Base-by-base conservation (phyloP, 306 rosid genomes). In the Prunus davidiana region DNA sequence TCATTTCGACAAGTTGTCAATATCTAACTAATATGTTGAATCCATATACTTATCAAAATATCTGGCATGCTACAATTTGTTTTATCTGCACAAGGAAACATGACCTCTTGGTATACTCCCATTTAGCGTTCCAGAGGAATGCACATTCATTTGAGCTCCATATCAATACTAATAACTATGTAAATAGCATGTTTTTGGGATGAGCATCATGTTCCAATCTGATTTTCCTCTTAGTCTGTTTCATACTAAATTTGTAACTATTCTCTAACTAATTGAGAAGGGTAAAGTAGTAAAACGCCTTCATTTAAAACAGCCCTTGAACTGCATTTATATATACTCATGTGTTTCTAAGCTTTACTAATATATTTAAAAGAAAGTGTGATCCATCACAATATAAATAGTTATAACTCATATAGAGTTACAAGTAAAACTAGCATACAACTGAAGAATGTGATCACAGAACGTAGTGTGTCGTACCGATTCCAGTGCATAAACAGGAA, bases 401-500 rank as follows among this genome's bases (percentile, higher is more conserved):
- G 5, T 4, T 41, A 38, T 38, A 28, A 28, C 27, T 43, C 25
- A 38, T 25, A 14, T 43, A 3, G 15, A 65, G 13, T 45, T 28
- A 52, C 41, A 0, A 11, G 27, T 38, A 34, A 79, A 62, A 28
- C 12, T 20, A 72, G 50, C 41, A 50, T 41, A 28, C 41, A 64
- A 30, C 32, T 24, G 19, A 54, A 60, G 49, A 60, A 76, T 64
- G 69, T 38, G 25, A 58, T 61, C 19, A 80, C 61, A 71, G 47
- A 28, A 74, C 54, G 51, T 55, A 73, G 54, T 9, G 8, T 25
- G 34, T 28, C 96, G 55, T 87, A 95, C 99, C 87, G 99, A 95
- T 91, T 95, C 99, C 79, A 95, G 78, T 22, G 98, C 88, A 88
- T 92, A 95, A 79, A 95, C 99, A 86, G 99, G 99, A 87, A 95